Evolutionary conservation across 2,329 filamentous ascomycete species (phyloP).

Genomic region (Pochonia chlamydosporia): DNA sequence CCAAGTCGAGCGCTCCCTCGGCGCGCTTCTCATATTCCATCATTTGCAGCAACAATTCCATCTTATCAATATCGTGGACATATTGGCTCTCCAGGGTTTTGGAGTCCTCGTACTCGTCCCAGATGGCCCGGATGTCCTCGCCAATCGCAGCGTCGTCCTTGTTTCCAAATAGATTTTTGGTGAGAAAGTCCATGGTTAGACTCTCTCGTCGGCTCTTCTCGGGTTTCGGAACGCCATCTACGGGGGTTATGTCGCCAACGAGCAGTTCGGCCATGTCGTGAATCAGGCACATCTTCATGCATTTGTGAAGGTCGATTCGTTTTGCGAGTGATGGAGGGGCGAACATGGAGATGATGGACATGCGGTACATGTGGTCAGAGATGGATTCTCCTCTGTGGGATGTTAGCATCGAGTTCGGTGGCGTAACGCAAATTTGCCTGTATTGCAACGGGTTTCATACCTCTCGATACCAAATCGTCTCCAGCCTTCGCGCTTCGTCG

Average conservation of each 20-base stretch:
- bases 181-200: constrained; percentile 88
- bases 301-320: constrained; percentile 70
- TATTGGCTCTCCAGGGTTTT: constrained; percentile 79
- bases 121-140: constrained; percentile 68
- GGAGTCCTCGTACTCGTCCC: constrained; percentile 93
- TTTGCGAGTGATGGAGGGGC: constrained; percentile 69
- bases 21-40: constrained; percentile 83
- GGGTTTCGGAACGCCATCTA: constrained; percentile 75
- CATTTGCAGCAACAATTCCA: constrained; percentile 93
- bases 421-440: background rate
- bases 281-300: constrained; percentile 91
- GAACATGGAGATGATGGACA: constrained; percentile 93
- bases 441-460: constrained; percentile 25
- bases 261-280: constrained; percentile 97
- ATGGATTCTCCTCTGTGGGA: constrained; percentile 72
- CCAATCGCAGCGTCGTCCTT: constrained; percentile 68
- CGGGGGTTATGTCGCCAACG: constrained; percentile 94
- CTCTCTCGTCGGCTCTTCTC: constrained; percentile 88
- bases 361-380: constrained; percentile 98
- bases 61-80: constrained; percentile 96
- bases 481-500: constrained; percentile 95
- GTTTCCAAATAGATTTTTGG: constrained; percentile 62
- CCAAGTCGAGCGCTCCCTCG: constrained; percentile 63
- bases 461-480: constrained; percentile 71
- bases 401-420: background rate